Percentiles rank a stretch among this genome's conserved stretches.
These are phyloP conservation scores for Vigna angularis DNA, from an alignment of 306 rosid genomes.

Conservation along the genomic window DNA sequence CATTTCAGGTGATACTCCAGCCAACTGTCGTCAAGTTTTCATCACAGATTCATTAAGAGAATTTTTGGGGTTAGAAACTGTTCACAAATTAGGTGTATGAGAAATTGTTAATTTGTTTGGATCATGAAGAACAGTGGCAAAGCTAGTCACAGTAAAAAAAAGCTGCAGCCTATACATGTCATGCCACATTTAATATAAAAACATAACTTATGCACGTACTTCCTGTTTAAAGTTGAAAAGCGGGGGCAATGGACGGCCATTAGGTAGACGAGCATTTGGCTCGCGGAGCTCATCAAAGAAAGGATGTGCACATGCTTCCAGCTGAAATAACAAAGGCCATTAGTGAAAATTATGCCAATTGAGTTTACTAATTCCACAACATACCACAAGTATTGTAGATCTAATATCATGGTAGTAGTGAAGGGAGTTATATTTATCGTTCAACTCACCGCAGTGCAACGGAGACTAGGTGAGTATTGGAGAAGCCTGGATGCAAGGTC, in stretches of 20 bases:
- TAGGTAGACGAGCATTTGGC: conserved; percentile 77
- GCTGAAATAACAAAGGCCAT: conserved; percentile 55
- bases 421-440: conserved; percentile 5
- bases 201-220: conserved; percentile 51
- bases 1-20: conserved; percentile 73
- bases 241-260: conserved; percentile 76
- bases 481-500: conserved; percentile 94
- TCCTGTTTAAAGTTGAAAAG: conserved; percentile 87
- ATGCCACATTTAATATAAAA: conserved; percentile 1
- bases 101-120: neutral
- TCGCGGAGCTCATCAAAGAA: conserved; percentile 90
- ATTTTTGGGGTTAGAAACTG: neutral
- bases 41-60: conserved; percentile 10
- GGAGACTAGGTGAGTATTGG: conserved; percentile 90
- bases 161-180: neutral
- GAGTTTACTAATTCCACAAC: neutral
- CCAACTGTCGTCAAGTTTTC: conserved; percentile 57
- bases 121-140: conserved; percentile 23
- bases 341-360: conserved; percentile 17
- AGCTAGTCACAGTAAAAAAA: neutral
- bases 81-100: neutral
- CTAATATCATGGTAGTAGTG: neutral
- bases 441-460: conserved; percentile 85
- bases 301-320: conserved; percentile 89
- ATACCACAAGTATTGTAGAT: neutral